These are phyloP conservation scores for Penicillium waksmanii DNA, from an alignment of 495 filamentous ascomycete genomes.

Conservation along the genomic window DNA sequence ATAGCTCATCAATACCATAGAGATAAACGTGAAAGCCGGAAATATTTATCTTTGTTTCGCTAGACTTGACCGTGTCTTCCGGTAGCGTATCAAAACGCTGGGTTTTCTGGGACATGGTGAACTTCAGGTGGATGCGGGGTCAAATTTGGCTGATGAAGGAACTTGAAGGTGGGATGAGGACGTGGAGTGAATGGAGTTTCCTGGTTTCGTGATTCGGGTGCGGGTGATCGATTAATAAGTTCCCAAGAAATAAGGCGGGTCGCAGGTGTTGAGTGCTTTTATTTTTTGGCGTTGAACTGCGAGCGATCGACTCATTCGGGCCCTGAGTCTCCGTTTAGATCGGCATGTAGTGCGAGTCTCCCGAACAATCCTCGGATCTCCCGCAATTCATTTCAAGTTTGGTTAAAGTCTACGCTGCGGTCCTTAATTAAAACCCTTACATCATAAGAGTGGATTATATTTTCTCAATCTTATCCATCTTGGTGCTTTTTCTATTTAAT, in stretches of 20 bases:
- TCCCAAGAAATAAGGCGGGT: not conserved
- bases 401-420: no score
- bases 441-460: no score
- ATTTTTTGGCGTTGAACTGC: no score
- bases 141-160: not conserved
- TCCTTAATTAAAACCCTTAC: no score
- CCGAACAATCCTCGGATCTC: not conserved
- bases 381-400: not conserved
- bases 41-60: not conserved
- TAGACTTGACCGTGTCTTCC: not conserved
- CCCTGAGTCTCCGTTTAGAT: no score
- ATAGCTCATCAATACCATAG: constrained; percentile 1
- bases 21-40: not conserved
- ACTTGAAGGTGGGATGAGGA: not conserved
- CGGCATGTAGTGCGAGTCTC: not conserved
- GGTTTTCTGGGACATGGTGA: constrained; percentile 1
- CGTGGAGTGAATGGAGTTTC: not conserved
- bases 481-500: not conserved
- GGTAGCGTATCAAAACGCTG: not conserved
- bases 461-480: not conserved
- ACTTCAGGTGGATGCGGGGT: not conserved
- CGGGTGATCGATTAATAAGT: constrained; percentile 4
- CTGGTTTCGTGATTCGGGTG: not conserved
- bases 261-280: not conserved
- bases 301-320: no score